Conservation (phyloP, 179 eudicot species). For the Kewa caespitosa region DNA sequence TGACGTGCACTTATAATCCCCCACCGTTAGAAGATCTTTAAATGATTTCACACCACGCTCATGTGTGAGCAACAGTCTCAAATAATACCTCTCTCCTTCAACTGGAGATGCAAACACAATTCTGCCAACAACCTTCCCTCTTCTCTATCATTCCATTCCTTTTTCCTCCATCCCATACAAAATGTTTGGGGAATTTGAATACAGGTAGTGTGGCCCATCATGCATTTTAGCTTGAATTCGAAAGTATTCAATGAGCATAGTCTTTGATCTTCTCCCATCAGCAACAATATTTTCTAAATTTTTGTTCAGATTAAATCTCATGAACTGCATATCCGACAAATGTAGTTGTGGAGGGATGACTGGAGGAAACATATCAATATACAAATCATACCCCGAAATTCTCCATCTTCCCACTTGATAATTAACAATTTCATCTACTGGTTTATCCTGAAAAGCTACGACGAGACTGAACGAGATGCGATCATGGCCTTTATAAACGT, state of each 20-base stretch:
- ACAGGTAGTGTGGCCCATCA: background rate
- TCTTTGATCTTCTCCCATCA: background rate
- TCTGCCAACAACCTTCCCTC: background rate
- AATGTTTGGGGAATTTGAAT: background rate
- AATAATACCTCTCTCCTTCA: background rate
- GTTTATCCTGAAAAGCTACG: no score
- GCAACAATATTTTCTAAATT: background rate
- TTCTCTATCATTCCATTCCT: background rate
- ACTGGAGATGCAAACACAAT: background rate
- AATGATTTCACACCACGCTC: background rate
- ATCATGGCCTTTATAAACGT: background rate
- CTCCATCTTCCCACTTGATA: background rate
- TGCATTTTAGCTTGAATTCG: background rate
- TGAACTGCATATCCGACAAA: background rate
- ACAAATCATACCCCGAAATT: background rate
- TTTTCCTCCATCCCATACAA: background rate
- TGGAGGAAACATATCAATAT: background rate
- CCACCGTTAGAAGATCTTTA: background rate
- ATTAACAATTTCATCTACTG: background rate
- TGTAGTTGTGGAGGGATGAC: background rate
- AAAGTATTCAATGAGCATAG: background rate
- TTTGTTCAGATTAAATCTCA: background rate
- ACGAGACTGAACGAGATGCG: background rate
- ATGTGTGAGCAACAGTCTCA: background rate
- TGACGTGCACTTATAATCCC: background rate